Evolutionary conservation across 2,329 filamentous ascomycete genomes (phyloP).

Genomic region (Phyllosticta ampelicida): DNA sequence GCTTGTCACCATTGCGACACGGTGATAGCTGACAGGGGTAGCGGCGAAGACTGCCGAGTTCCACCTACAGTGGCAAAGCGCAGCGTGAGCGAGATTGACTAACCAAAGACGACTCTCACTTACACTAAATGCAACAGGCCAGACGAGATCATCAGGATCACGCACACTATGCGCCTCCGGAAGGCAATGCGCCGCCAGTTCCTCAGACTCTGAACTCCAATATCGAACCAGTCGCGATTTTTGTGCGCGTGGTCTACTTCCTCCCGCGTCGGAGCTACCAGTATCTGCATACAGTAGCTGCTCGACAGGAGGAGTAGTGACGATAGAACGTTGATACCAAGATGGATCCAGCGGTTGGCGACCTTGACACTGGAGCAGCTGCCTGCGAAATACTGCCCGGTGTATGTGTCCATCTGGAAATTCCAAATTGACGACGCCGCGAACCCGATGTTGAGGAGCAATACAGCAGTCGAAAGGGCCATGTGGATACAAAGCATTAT

Average conservation of each 20-base stretch:
- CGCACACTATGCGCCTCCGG: neutral
- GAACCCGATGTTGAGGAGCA: neutral
- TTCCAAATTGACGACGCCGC: neutral
- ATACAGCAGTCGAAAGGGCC: neutral
- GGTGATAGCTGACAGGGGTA: neutral
- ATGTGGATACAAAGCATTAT: neutral
- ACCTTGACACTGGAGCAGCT: neutral
- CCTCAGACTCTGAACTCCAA: slow-evolving; percentile 34
- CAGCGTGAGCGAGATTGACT: neutral
- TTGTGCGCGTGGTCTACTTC: neutral
- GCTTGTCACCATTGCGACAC: neutral
- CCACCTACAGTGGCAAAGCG: neutral
- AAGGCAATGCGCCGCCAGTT: slow-evolving; percentile 19
- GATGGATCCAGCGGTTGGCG: slow-evolving; percentile 25
- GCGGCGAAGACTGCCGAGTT: slow-evolving; percentile 1
- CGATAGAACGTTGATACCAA: slow-evolving; percentile 18
- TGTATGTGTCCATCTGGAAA: neutral
- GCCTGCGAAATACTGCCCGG: neutral
- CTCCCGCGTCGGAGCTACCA: slow-evolving; percentile 1
- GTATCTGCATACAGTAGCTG: neutral
- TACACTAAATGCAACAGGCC: slow-evolving; percentile 6
- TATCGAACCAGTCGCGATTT: slow-evolving; percentile 29
- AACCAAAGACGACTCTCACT: neutral
- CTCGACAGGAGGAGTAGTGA: neutral
- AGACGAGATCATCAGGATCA: neutral